Conservation (phyloP, 345 rosid genomes). For the Arabis alpina region DNA sequence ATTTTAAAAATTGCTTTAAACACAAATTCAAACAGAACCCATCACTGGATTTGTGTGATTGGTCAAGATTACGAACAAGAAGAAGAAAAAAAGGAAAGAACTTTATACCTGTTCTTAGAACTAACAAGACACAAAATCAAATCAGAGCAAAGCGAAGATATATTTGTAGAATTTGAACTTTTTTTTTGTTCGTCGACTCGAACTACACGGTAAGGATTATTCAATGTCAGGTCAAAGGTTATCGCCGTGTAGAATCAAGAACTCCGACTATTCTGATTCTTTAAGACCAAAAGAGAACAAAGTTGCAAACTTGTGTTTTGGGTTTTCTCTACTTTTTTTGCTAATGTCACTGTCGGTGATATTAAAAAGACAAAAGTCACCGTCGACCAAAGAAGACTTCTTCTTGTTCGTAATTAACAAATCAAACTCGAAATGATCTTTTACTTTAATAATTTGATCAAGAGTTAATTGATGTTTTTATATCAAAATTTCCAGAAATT, state of each 20-base stretch:
- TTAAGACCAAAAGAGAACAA: neutral
- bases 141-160: slow-evolving; percentile 13
- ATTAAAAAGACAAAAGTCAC: slow-evolving; percentile 32
- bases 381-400: neutral
- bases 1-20: neutral
- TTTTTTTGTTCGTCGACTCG: neutral
- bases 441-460: too few species aligned
- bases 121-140: neutral
- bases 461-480: too few species aligned
- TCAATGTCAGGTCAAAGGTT: slow-evolving; percentile 11
- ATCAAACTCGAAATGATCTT: neutral
- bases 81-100: neutral
- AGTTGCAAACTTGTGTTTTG: slow-evolving; percentile 41
- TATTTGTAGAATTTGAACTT: slow-evolving; percentile 31
- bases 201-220: slow-evolving; percentile 29
- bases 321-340: slow-evolving; percentile 19
- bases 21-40: neutral
- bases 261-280: slow-evolving; percentile 37
- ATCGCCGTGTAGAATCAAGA: slow-evolving; percentile 27
- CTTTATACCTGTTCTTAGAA: slow-evolving; percentile 6
- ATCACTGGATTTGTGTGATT: slow-evolving; percentile 2
- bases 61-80: slow-evolving; percentile 1
- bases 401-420: neutral
- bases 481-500: too few species aligned
- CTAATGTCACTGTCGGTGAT: slow-evolving; percentile 31